These are phyloP conservation scores for Elsinoe ampelina DNA, from an alignment of 2,329 filamentous ascomycete species.

Conservation along the genomic window DNA sequence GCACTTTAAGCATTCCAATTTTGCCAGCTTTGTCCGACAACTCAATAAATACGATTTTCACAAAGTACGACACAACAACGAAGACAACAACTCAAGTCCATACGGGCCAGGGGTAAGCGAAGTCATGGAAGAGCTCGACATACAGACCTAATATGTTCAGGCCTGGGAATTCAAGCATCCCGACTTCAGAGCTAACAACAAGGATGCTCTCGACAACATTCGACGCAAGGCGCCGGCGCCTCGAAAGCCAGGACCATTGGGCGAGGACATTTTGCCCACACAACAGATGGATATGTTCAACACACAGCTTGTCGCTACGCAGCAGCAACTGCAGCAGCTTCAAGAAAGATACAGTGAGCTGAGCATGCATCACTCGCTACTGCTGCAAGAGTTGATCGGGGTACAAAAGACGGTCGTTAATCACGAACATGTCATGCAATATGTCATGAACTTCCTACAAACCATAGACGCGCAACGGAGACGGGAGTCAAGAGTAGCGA, in stretches of 20 bases:
- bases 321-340: slow-evolving; percentile 82
- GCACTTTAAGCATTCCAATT: slow-evolving; percentile 98
- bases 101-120: slow-evolving; percentile 66
- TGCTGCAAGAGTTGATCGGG: slow-evolving; percentile 54
- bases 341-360: slow-evolving; percentile 80
- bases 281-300: slow-evolving; percentile 87
- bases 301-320: slow-evolving; percentile 78
- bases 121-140: slow-evolving; percentile 19
- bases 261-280: slow-evolving; percentile 67
- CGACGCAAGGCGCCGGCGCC: slow-evolving; percentile 88
- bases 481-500: slow-evolving; percentile 47
- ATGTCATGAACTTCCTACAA: slow-evolving; percentile 60
- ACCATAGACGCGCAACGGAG: slow-evolving; percentile 55
- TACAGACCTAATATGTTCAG: slow-evolving; percentile 43
- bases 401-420: slow-evolving; percentile 63
- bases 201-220: slow-evolving; percentile 94
- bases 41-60: slow-evolving; percentile 98
- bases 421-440: slow-evolving; percentile 62
- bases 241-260: slow-evolving; percentile 56
- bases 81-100: slow-evolving; percentile 71
- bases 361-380: slow-evolving; percentile 54
- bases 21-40: slow-evolving; percentile 91
- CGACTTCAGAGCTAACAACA: slow-evolving; percentile 90
- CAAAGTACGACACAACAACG: slow-evolving; percentile 87
- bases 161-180: slow-evolving; percentile 97